phyloP scores from a whole-genome alignment of 139 green algal genomes.

The Chlamydomonas eustigma region DNA sequence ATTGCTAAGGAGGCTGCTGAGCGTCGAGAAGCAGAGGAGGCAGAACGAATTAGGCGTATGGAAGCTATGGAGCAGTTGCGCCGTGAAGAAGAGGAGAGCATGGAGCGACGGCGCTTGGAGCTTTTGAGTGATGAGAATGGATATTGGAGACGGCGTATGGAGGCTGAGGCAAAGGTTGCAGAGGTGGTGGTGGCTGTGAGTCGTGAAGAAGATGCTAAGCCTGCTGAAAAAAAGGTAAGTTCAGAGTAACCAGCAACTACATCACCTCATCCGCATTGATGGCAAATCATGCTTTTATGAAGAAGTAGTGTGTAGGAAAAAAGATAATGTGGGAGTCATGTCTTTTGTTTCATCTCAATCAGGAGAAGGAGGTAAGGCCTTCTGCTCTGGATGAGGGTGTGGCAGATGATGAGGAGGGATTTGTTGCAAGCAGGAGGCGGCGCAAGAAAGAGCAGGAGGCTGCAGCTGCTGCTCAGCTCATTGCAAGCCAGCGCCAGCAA shows the following conservation, averaged over 20 bases:
- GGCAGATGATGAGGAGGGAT: not conserved
- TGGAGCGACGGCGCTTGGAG: slow-evolving; percentile 64
- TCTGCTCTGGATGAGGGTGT: no score
- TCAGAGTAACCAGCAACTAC: no score
- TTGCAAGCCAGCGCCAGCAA: not conserved
- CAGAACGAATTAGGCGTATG: slow-evolving; percentile 23
- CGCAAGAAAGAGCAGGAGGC: not conserved
- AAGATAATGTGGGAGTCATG: no score
- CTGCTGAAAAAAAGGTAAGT: not conserved
- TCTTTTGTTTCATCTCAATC: no score
- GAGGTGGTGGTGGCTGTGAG: slow-evolving; percentile 6
- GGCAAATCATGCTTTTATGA: no score
- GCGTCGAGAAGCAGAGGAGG: not conserved
- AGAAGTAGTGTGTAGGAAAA: no score
- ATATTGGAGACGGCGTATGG: slow-evolving; percentile 74
- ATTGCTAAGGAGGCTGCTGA: not conserved
- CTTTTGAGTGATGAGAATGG: slow-evolving; percentile 69
- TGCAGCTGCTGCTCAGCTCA: not conserved
- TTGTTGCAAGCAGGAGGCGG: not conserved
- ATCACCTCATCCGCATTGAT: no score
- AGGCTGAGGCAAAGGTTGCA: slow-evolving; percentile 37
- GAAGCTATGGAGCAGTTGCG: slow-evolving; percentile 44
- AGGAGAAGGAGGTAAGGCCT: no score
- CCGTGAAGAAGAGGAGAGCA: slow-evolving; percentile 55
- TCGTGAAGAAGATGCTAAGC: not conserved